Evolutionary conservation across 257 asterid species (phyloP).

Genomic region (Rhazya stricta): DNA sequence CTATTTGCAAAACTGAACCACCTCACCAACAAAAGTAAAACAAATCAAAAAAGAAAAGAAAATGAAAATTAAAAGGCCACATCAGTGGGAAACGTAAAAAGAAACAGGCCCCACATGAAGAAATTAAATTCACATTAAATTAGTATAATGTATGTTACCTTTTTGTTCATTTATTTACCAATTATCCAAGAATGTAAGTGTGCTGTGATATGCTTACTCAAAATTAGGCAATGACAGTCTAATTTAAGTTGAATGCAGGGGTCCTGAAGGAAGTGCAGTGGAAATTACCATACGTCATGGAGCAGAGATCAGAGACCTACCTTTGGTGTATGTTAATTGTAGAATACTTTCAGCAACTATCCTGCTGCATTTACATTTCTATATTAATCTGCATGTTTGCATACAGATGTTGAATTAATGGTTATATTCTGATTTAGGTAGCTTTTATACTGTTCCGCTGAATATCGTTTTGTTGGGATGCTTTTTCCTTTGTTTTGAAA

Average conservation of each 20-base stretch:
- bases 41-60: background rate
- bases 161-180: background rate
- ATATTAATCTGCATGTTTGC: background rate
- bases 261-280: constrained; percentile 91
- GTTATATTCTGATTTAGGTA: background rate
- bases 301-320: constrained; percentile 55
- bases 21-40: background rate
- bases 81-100: background rate
- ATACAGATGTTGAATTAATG: background rate
- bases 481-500: background rate
- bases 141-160: background rate
- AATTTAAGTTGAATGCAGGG: constrained; percentile 51
- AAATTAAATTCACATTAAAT: background rate
- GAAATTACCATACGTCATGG: constrained; percentile 64
- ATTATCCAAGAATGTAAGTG: background rate
- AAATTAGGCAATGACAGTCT: constrained; percentile 1
- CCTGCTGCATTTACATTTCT: background rate
- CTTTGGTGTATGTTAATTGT: constrained; percentile 51
- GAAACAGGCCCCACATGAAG: background rate
- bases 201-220: background rate
- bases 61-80: no score
- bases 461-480: background rate
- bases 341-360: constrained; percentile 8
- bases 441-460: background rate
- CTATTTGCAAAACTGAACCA: background rate